Conservation (phyloP, 257 asterid species). For the Nicotiana tabacum region DNA sequence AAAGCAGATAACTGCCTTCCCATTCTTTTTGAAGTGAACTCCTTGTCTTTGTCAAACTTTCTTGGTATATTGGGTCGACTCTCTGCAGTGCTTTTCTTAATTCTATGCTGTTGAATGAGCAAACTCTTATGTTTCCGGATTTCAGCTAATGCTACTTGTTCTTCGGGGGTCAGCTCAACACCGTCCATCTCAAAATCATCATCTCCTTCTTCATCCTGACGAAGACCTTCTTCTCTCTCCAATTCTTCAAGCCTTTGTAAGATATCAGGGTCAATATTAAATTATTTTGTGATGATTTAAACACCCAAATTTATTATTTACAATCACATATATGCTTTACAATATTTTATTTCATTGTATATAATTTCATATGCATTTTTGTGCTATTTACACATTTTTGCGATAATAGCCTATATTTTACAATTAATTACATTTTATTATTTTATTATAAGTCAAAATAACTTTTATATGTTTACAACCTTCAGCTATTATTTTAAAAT, state of each 20-base stretch:
- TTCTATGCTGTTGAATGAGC: constrained; percentile 75
- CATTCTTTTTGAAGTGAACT: constrained; percentile 67
- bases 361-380: no score
- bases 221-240: constrained; percentile 77
- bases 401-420: no score
- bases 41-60: constrained; percentile 68
- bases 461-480: no score
- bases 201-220: constrained; percentile 66
- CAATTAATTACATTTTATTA: no score
- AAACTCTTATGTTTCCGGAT: constrained; percentile 80
- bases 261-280: constrained; percentile 70
- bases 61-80: constrained; percentile 81
- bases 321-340: no score
- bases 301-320: no score
- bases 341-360: no score
- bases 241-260: constrained; percentile 80
- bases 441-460: no score
- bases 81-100: constrained; percentile 84
- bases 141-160: constrained; percentile 52
- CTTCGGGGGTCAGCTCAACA: constrained; percentile 71
- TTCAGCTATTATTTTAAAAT: no score
- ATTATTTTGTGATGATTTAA: no score
- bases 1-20: constrained; percentile 67
- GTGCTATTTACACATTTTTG: no score
- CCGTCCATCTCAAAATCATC: constrained; percentile 86